Evolutionary conservation across 2,329 filamentous ascomycete genomes (phyloP).

Genomic region (Curvularia lunata): DNA sequence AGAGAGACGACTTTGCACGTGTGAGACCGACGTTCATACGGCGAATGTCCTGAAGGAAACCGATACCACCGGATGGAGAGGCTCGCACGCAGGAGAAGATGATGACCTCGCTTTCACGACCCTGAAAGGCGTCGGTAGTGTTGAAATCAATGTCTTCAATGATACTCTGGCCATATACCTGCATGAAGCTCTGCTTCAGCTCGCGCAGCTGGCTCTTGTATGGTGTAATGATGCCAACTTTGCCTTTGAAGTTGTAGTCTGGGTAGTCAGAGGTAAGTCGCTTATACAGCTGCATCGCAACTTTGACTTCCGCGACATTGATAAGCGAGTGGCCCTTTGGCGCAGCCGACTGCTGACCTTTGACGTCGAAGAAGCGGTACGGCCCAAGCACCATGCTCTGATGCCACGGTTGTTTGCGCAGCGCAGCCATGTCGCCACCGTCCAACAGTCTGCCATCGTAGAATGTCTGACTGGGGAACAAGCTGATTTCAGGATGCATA

Average conservation of each 20-base stretch:
- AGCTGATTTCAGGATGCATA: constrained; percentile 97
- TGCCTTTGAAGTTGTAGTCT: constrained; percentile 73
- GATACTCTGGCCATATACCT: constrained; percentile 75
- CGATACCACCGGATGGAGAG: constrained; percentile 89
- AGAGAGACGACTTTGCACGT: constrained; percentile 93
- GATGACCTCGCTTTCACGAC: constrained; percentile 95
- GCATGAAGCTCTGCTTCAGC: constrained; percentile 75
- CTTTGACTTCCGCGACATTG: constrained; percentile 84
- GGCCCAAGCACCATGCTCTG: constrained; percentile 79
- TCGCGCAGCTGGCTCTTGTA: constrained; percentile 92
- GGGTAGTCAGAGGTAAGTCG: constrained; percentile 76
- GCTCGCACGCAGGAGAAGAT: constrained; percentile 99
- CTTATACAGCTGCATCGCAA: constrained; percentile 84
- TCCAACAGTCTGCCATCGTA: constrained; percentile 89
- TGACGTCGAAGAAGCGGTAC: constrained; percentile 96
- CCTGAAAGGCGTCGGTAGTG: constrained; percentile 97
- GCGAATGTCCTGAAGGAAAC: constrained; percentile 96
- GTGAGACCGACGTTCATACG: constrained; percentile 99
- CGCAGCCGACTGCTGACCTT: constrained; percentile 83
- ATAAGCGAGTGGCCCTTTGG: constrained; percentile 85
- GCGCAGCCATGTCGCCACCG: constrained; percentile 77
- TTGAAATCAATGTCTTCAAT: constrained; percentile 91
- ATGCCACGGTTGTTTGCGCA: constrained; percentile 87
- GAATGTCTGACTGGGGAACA: constrained; percentile 88
- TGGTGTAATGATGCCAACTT: constrained; percentile 96